These are phyloP conservation scores for Pyrenophora tritici-repentis DNA, from an alignment of 2,329 filamentous ascomycete genomes.

Conservation along the genomic window DNA sequence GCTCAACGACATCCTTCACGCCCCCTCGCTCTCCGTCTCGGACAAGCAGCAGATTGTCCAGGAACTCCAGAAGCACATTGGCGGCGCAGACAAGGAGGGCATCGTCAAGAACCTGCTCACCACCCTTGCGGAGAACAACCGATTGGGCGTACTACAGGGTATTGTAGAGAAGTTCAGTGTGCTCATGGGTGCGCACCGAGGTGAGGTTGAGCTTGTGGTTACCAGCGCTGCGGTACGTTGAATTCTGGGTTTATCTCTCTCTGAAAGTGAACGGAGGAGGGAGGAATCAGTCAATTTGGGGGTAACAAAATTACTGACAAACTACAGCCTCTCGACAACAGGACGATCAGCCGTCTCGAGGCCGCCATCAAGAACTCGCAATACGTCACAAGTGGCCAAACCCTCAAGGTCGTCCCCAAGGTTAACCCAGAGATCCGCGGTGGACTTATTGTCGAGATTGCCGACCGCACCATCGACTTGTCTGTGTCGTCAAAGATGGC, in stretches of 20 bases:
- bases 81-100: conserved; percentile 69
- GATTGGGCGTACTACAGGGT: conserved; percentile 78
- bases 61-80: conserved; percentile 85
- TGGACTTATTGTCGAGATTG: conserved; percentile 92
- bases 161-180: conserved; percentile 85
- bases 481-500: conserved; percentile 92
- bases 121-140: conserved; percentile 95
- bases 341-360: conserved; percentile 85
- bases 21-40: conserved; percentile 74
- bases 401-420: conserved; percentile 95
- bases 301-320: conserved; percentile 19
- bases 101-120: conserved; percentile 93
- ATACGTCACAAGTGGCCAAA: conserved; percentile 90
- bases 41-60: conserved; percentile 87
- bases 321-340: conserved; percentile 78
- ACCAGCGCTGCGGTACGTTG: conserved; percentile 82
- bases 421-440: conserved; percentile 95
- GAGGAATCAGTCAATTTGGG: not conserved
- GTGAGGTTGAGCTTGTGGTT: conserved; percentile 91
- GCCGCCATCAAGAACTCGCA: conserved; percentile 84
- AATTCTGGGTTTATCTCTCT: not conserved
- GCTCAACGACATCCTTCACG: conserved; percentile 73
- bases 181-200: conserved; percentile 85
- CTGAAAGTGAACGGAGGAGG: not conserved
- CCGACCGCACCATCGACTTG: conserved; percentile 97